phyloP scores from a whole-genome alignment of 371 early-diverging fungal species.

The Dentiscutata heterogama region DNA sequence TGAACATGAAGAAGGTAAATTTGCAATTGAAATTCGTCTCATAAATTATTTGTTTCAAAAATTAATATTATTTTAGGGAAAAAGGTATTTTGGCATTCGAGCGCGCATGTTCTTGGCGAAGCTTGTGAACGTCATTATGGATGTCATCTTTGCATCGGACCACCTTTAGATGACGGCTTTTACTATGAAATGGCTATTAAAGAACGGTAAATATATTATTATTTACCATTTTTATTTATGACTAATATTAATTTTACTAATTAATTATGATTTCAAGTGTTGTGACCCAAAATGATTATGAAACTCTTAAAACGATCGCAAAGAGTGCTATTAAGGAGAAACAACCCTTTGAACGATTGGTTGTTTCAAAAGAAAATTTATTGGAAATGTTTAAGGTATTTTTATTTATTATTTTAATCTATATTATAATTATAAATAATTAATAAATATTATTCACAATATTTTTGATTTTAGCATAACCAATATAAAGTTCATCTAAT shows the following conservation, averaged over 20 bases:
- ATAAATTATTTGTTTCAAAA: background rate
- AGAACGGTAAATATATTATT: slow-evolving; percentile 62
- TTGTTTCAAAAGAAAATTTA: slow-evolving; percentile 90
- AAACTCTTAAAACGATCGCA: slow-evolving; percentile 87
- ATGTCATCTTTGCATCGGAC: slow-evolving; percentile 98
- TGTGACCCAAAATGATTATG: slow-evolving; percentile 88
- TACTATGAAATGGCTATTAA: slow-evolving; percentile 97
- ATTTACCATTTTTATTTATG: background rate
- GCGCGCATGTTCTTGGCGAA: slow-evolving; percentile 99
- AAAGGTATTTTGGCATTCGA: slow-evolving; percentile 99
- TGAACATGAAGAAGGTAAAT: slow-evolving; percentile 88
- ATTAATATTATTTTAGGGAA: slow-evolving; percentile 60
- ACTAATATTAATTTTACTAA: background rate
- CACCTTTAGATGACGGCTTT: slow-evolving; percentile 97
- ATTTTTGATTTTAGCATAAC: slow-evolving; percentile 74
- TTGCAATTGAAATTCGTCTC: background rate
- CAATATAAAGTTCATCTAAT: slow-evolving; percentile 96
- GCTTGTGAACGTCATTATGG: slow-evolving; percentile 97
- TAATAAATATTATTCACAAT: background rate
- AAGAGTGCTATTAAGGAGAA: slow-evolving; percentile 94
- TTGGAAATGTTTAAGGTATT: slow-evolving; percentile 95
- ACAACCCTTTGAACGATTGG: slow-evolving; percentile 94
- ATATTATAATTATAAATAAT: background rate
- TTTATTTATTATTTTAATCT: slow-evolving; percentile 41
- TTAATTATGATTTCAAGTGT: slow-evolving; percentile 54